A percentile compares a stretch with the other conserved stretches of the same genome.
Conservation (phyloP, 1,139 yeast genomes). For the Magnusiomyces tetraspermus region DNA sequence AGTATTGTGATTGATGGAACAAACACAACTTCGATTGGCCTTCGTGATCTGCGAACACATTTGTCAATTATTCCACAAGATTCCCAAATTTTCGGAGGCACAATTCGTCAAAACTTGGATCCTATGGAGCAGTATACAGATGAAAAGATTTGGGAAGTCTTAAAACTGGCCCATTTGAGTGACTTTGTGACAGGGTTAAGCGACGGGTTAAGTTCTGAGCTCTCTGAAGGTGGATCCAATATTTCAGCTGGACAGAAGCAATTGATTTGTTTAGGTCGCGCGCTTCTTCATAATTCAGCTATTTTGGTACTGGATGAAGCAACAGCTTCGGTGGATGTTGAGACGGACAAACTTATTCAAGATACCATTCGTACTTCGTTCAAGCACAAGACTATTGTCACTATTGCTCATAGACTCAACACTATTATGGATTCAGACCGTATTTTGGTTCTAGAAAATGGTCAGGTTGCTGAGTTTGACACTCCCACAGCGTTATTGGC, state of each 20-base stretch:
- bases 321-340: constrained; percentile 76
- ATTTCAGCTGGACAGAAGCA: constrained; percentile 74
- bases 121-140: constrained; percentile 47
- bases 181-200: constrained; percentile 44
- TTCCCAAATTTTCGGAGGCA: constrained; percentile 60
- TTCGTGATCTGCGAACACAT: constrained; percentile 47
- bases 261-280: constrained; percentile 65
- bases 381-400: constrained; percentile 56
- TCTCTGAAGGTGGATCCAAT: constrained; percentile 64
- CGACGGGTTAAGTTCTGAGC: constrained; percentile 33
- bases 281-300: constrained; percentile 51
- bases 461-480: constrained; percentile 62
- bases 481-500: constrained; percentile 44
- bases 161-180: constrained; percentile 76
- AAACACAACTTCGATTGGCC: constrained; percentile 49
- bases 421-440: constrained; percentile 74
- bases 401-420: constrained; percentile 76
- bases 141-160: constrained; percentile 53
- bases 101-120: constrained; percentile 56
- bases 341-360: constrained; percentile 67
- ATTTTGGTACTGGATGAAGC: constrained; percentile 73
- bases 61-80: constrained; percentile 70
- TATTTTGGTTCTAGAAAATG: constrained; percentile 59
- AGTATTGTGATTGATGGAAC: constrained; percentile 46
- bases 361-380: constrained; percentile 60